A percentile compares a stretch with the other conserved stretches of the same genome.
Conservation (phyloP, 495 filamentous ascomycete species). For the Chaetomium fimeti region DNA sequence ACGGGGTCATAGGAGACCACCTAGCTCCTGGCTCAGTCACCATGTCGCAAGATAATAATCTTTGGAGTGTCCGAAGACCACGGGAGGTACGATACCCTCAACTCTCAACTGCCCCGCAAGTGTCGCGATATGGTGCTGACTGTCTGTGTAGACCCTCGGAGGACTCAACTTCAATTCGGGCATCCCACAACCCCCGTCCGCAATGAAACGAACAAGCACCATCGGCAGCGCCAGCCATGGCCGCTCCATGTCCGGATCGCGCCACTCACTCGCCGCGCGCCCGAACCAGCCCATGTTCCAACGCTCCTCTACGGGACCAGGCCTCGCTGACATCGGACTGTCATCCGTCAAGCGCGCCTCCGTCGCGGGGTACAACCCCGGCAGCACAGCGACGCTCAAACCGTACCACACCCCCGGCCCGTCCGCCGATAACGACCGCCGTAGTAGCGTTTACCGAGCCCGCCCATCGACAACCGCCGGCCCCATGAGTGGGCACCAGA, state of each 20-base stretch:
- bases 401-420: constrained; percentile 46
- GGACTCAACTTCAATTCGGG: constrained; percentile 71
- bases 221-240: constrained; percentile 67
- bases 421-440: constrained; percentile 58
- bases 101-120: neutral
- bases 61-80: constrained; percentile 71
- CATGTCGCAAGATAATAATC: constrained; percentile 74
- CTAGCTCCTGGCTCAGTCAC: neutral
- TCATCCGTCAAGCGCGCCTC: constrained; percentile 85
- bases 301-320: constrained; percentile 75
- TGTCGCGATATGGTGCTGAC: constrained; percentile 7
- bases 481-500: constrained; percentile 64
- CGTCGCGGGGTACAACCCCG: constrained; percentile 60
- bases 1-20: neutral
- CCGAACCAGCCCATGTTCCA: constrained; percentile 82
- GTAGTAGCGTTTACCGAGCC: constrained; percentile 84
- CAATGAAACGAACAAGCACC: constrained; percentile 91
- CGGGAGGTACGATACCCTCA: constrained; percentile 58
- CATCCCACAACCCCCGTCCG: constrained; percentile 91
- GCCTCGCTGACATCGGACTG: constrained; percentile 71
- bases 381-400: constrained; percentile 67
- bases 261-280: constrained; percentile 79
- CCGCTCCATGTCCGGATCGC: constrained; percentile 75
- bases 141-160: constrained; percentile 64
- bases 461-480: constrained; percentile 56